Evolutionary conservation across 2,329 filamentous ascomycete species (phyloP), one percentile per base, ranked within the genome.

Genomic region (Alternaria sp.): DNA sequence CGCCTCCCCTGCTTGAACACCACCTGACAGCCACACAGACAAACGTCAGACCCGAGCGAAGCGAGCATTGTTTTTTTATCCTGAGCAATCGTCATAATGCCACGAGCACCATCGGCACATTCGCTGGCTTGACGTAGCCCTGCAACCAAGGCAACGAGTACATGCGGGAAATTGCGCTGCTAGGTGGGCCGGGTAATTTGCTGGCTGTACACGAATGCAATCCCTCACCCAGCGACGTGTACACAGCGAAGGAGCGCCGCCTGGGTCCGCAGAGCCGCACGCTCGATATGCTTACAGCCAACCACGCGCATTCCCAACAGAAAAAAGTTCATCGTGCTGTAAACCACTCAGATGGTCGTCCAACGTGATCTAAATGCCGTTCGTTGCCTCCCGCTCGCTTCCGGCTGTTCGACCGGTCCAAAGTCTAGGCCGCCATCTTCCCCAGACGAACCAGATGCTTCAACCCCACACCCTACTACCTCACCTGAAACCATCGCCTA

Each of bases 381-480:
- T 65, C 63, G 57, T 55, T 43, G 51, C 50, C 57, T 51, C 61
- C 61, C 62, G 63, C 56, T 61, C 57, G 54, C 63, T 63, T 60
- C 52, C 32, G 59, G 46, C 12, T 53, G 44, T 45, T 60, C 56
- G 50, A 51, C 43, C 49, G 40, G 26, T 52, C n/a, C 17, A 32
- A 43, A 59, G 47, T 43, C 57, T 61, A 55, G 56, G 59, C 52
- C 55, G 55, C 51, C 30, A 52, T 67, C 61, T 62, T 59, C 57
- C 58, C 63, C 66, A 53, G 62, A 62, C 67, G 63, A 69, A 66
- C 66, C 58, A 66, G 51, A 55, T 62, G 55, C 60, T 45, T 30
- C 52, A 40, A 57, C 59, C 57, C 61, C 64, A 63, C 66, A 60
- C 64, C 55, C 57, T 61, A 54, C 40, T 32, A 54, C 26, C 49